Conservation (phyloP, 2,329 filamentous ascomycete genomes). For the Claviceps sp. region DNA sequence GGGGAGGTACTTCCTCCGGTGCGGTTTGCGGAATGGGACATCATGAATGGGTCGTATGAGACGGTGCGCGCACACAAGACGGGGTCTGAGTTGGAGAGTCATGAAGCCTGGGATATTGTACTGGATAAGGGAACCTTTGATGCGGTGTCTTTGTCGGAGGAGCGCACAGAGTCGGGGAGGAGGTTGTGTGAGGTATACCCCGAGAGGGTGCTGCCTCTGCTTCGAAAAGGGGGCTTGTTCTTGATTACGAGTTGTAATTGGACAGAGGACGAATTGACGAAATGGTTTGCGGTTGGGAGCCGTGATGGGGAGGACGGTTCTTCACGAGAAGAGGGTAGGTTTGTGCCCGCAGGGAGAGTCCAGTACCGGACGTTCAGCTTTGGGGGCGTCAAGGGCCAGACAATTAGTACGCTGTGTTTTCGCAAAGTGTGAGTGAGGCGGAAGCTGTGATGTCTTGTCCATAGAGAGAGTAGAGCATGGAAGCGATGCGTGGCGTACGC, state of each 20-base stretch:
- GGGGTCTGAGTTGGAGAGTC: constrained; percentile 4
- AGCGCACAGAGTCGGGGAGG: constrained; percentile 35
- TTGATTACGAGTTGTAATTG: constrained; percentile 95
- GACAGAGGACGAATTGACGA: constrained; percentile 75
- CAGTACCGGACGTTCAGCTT: constrained; percentile 82
- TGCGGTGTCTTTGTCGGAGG: constrained; percentile 66
- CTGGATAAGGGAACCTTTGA: constrained; percentile 99
- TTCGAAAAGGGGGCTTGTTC: constrained; percentile 59
- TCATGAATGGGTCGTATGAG: constrained; percentile 32
- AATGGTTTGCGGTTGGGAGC: constrained; percentile 53
- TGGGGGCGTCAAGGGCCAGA: constrained; percentile 77
- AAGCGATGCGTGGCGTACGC: too few species aligned
- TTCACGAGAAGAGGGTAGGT: constrained; percentile 15
- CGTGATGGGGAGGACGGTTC: not conserved
- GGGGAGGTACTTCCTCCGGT: constrained; percentile 12
- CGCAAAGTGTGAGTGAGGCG: constrained; percentile 23
- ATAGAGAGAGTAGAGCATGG: too few species aligned
- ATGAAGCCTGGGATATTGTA: constrained; percentile 67
- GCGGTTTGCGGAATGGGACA: constrained; percentile 47
- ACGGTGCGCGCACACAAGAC: constrained; percentile 16
- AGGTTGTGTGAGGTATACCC: constrained; percentile 66
- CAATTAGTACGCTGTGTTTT: constrained; percentile 80
- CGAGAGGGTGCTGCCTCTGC: constrained; percentile 50
- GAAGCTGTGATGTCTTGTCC: too few species aligned
- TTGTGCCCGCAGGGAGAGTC: constrained; percentile 54